Base-by-base conservation (phyloP, 2,329 filamentous ascomycete genomes). In the Colletotrichum brevisporum region DNA sequence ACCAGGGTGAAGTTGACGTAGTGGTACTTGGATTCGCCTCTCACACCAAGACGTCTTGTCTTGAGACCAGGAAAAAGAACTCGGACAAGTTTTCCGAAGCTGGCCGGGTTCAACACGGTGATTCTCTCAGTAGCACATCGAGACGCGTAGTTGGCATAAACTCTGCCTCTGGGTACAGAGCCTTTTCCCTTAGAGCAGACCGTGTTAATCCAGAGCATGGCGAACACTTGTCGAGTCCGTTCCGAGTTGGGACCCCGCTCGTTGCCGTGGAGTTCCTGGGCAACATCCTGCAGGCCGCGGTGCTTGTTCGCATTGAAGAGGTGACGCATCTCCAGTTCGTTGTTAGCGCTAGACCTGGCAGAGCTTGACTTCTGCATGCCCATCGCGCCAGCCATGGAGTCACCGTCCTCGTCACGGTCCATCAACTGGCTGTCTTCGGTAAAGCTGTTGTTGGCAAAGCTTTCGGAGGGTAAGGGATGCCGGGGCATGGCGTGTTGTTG, bases 1-100 rank as follows among this genome's bases (percentile, higher is more conserved):
- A 83, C 81, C 58, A 91, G 80, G 13, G 83, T 83, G 74, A 92
- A 92, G 76, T 91, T 90, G 54, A 91, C 89, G 76, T 99, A 99
- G 80, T 99, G 96, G 79, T 99, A 99, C 79, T 99, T 99, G 15
- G 96, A 99, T 82, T 98, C 95, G 72, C 96, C 96, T 61, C 96
- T 90, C 54, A 98, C 95, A 71, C 96, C 96, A 13, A 99, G 86
- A 72, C 96, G 89, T 68, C 96, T 89, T 39, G 96, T 99, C 81
- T 97, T 95, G 24, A 99, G 91, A 50, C 95, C 95, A 0, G 96
- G 95, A 75, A 98, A 99, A 59, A 99, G 92, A 47, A 99, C 95
- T 39, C 96, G 91, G 41, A 99, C 96, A 51, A 99, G 89, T 81
- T 99, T 99, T 65, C 96, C 96, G 81, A 99, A 99, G 31, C 95